Conservation (phyloP, 768 basidiomycete species). For the Jaapia argillacea region DNA sequence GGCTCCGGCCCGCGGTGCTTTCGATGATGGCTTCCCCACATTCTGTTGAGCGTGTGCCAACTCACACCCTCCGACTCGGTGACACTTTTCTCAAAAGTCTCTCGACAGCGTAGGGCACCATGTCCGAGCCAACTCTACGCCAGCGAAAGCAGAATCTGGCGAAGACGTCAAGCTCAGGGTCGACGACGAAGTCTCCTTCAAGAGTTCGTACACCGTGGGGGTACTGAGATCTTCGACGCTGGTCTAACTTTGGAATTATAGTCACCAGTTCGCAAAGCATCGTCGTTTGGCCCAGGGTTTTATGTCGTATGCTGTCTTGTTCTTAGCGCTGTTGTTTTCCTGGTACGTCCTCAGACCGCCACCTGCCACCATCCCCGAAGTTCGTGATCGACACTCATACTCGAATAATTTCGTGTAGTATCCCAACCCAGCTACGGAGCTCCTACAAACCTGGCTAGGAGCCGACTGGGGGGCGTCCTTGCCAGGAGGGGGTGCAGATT, state of each 20-base stretch:
- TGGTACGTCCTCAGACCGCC: background rate
- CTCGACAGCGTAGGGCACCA: background rate
- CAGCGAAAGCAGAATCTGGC: background rate
- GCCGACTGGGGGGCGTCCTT: background rate
- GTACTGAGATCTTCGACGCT: background rate
- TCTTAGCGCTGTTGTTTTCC: background rate
- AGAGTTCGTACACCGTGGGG: background rate
- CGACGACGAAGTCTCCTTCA: background rate
- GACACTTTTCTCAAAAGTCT: background rate
- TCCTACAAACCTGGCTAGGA: background rate
- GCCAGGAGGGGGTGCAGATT: background rate
- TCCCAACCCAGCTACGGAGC: background rate
- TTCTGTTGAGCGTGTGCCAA: too few relatives aligned
- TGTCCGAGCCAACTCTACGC: background rate
- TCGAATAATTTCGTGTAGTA: background rate
- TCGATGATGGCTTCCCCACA: too few relatives aligned
- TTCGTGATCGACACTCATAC: too few relatives aligned
- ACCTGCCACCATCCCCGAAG: too few relatives aligned
- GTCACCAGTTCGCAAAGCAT: background rate
- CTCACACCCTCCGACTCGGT: too few relatives aligned
- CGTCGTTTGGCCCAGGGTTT: background rate
- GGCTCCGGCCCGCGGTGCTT: too few relatives aligned
- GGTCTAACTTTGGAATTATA: background rate
- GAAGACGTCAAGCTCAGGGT: background rate
- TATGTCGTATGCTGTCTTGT: background rate